Percentiles rank a stretch among this genome's conserved stretches.
phyloP scores from a whole-genome alignment of 176 grass and related monocot species.

The Bolboschoenus planiculmis region DNA sequence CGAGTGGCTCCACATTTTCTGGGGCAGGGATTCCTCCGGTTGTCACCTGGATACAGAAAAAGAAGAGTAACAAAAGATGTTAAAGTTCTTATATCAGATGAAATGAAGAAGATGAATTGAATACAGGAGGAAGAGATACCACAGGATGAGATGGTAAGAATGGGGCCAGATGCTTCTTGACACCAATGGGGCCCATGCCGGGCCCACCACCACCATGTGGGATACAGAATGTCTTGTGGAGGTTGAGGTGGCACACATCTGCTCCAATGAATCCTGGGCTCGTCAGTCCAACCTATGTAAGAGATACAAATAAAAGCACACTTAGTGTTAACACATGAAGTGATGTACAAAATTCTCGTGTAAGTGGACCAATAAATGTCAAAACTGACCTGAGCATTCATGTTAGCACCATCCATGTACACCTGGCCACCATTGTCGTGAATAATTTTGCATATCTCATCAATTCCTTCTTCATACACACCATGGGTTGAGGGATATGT shows the following conservation, averaged over 20 bases:
- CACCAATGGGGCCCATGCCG: conserved; percentile 99
- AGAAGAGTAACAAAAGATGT: background rate
- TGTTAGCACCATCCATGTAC: conserved; percentile 99
- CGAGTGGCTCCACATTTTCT: conserved; percentile 76
- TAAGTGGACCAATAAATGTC: background rate
- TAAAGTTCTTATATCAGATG: background rate
- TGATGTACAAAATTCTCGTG: background rate
- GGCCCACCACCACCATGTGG: conserved; percentile 98
- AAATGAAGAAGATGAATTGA: background rate
- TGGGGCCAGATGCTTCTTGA: conserved; percentile 93
- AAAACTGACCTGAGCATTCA: conserved; percentile 93
- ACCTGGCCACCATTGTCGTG: conserved; percentile 97
- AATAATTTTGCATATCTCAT: conserved; percentile 97
- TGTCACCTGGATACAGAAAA: conserved; percentile 36
- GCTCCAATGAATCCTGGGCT: conserved; percentile 98
- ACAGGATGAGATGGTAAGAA: conserved; percentile 99
- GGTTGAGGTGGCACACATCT: conserved; percentile 97
- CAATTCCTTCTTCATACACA: conserved; percentile 98
- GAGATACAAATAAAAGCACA: background rate
- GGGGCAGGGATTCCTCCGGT: conserved; percentile 86
- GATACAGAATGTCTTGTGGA: conserved; percentile 99
- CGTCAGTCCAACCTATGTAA: conserved; percentile 82
- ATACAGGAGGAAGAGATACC: conserved; percentile 32
- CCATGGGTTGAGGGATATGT: conserved; percentile 99
- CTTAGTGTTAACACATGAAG: background rate